phyloP scores from a whole-genome alignment of 768 basidiomycete genomes.

The Rhodosporidiobolus odoratus region DNA sequence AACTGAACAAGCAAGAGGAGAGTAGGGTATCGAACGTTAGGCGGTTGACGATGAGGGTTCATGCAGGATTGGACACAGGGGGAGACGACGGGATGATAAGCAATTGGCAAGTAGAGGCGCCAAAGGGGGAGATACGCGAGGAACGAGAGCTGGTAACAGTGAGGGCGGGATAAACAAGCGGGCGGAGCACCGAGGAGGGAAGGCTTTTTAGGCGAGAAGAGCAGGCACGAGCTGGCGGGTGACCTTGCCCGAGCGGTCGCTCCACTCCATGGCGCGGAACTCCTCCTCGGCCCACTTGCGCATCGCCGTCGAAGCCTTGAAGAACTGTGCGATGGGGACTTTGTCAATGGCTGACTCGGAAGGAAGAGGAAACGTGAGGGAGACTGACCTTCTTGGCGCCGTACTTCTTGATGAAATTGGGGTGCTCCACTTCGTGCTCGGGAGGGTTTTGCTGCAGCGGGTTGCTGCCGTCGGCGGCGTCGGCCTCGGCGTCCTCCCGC shows the following conservation, averaged over 20 bases:
- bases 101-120: background rate
- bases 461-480: conserved; percentile 12
- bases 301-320: conserved; percentile 82
- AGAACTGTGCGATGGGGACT: conserved; percentile 48
- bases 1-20: background rate
- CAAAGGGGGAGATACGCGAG: background rate
- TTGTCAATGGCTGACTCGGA: fast-evolving
- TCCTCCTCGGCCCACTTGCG: conserved; percentile 75
- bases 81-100: background rate
- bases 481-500: background rate
- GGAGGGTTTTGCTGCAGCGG: conserved; percentile 38
- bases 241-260: background rate
- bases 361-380: too few relatives aligned
- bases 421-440: conserved; percentile 53
- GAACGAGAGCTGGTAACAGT: background rate
- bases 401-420: conserved; percentile 83
- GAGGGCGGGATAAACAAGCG: background rate
- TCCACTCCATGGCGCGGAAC: conserved; percentile 44
- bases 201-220: background rate
- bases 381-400: conserved; percentile 58
- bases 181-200: background rate
- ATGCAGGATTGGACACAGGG: background rate
- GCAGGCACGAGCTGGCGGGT: background rate
- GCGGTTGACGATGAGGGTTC: background rate
- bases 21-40: background rate